These are phyloP conservation scores for Penicillium sp. DNA, from an alignment of 2,329 filamentous ascomycete species.

Conservation along the genomic window DNA sequence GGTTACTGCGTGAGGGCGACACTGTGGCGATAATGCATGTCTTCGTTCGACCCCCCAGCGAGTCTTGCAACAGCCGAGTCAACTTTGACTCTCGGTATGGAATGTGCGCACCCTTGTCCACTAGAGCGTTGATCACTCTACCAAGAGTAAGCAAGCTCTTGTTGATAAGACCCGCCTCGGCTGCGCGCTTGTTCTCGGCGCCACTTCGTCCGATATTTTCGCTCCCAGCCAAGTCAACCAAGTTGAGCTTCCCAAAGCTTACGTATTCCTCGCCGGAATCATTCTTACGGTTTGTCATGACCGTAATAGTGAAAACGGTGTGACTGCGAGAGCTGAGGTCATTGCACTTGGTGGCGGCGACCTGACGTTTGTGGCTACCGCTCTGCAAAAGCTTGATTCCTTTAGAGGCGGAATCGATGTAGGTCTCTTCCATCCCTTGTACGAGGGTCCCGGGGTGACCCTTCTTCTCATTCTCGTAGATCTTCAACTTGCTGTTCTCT, in stretches of 20 bases:
- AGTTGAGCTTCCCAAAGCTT: conserved; percentile 85
- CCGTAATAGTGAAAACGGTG: conserved; percentile 93
- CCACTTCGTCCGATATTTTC: conserved; percentile 97
- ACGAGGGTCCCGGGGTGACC: conserved; percentile 79
- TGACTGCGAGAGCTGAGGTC: conserved; percentile 95
- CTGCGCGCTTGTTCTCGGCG: conserved; percentile 93
- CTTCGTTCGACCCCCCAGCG: conserved; percentile 88
- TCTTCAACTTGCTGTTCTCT: conserved; percentile 81
- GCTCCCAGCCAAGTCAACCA: conserved; percentile 93
- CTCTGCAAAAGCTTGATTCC: conserved; percentile 84
- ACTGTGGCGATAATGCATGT: conserved; percentile 98
- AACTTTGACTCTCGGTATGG: conserved; percentile 92
- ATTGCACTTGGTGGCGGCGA: conserved; percentile 99
- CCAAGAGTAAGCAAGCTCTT: conserved; percentile 93
- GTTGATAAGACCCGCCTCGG: conserved; percentile 95
- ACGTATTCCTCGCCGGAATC: conserved; percentile 86
- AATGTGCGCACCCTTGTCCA: conserved; percentile 84
- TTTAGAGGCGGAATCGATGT: conserved; percentile 76
- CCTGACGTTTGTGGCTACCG: conserved; percentile 88
- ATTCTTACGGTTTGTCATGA: conserved; percentile 73
- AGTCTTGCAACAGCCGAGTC: conserved; percentile 90
- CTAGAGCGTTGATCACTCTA: conserved; percentile 93
- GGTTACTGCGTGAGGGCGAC: conserved; percentile 86
- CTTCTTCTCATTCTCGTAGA: conserved; percentile 81
- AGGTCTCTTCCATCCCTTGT: conserved; percentile 95